Evolutionary conservation across 2,329 filamentous ascomycete species (phyloP).

Genomic region (Pezicula radicicola): DNA sequence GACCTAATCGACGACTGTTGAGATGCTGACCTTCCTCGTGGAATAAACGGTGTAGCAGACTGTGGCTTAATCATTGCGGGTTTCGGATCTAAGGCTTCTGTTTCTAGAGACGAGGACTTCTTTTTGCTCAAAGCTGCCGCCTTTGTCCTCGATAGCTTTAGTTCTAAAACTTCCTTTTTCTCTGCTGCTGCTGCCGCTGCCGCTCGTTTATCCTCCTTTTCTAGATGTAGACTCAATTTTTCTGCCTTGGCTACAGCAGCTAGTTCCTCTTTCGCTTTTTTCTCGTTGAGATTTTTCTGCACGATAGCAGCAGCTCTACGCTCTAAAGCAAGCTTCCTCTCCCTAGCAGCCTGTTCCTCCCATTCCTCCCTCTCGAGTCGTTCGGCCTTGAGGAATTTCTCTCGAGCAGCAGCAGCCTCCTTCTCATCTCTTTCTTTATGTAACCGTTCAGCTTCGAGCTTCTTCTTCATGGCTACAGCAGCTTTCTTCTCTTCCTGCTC

Average conservation of each 20-base stretch:
- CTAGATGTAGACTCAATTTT: background rate
- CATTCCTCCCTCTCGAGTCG: slow-evolving; percentile 9
- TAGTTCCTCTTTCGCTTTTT: slow-evolving; percentile 13
- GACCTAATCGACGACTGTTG: slow-evolving; percentile 13
- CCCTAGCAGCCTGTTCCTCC: slow-evolving; percentile 3
- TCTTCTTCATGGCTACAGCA: slow-evolving; percentile 2
- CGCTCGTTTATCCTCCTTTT: slow-evolving; percentile 12
- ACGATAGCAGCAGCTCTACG: background rate
- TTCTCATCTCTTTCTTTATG: slow-evolving; percentile 12
- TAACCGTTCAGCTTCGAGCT: slow-evolving; percentile 12
- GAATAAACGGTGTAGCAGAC: slow-evolving; percentile 23
- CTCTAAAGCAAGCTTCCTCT: background rate
- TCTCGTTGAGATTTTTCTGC: slow-evolving; percentile 9
- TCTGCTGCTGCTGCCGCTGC: slow-evolving; percentile 7
- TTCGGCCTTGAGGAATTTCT: slow-evolving; percentile 11
- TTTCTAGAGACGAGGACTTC: slow-evolving; percentile 6
- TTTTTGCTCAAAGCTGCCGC: background rate
- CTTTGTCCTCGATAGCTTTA: slow-evolving; percentile 3
- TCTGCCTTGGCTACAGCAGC: slow-evolving; percentile 2
- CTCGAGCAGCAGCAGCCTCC: background rate
- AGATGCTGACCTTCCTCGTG: slow-evolving; percentile 19
- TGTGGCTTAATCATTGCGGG: slow-evolving; percentile 9
- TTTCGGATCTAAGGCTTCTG: slow-evolving; percentile 8
- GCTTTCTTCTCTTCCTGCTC: slow-evolving; percentile 12
- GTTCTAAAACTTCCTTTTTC: background rate